Base-by-base conservation (phyloP, 2,329 filamentous ascomycete genomes). In the Colletotrichum coccodes region DNA sequence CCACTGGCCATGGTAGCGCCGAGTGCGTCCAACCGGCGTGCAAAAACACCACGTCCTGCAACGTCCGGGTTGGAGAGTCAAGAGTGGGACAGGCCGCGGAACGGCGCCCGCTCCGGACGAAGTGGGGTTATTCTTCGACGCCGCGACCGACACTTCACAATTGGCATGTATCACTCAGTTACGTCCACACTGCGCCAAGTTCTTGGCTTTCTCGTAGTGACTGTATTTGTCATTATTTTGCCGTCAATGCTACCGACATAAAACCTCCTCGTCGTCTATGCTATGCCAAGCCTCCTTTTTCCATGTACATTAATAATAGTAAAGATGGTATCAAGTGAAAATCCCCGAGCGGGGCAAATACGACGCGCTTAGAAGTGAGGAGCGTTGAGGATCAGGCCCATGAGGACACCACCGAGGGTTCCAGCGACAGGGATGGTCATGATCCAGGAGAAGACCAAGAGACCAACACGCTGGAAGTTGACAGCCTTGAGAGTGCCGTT, bases 401-500 rank as follows among this genome's bases (percentile, higher is more conserved):
- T 83, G 36, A 81, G 73, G 42, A 75, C 75, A 44, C 81, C 81
- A 63, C 80, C 81, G 32, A 83, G 79, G 16, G 79, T 75, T 42
- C 81, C 81, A 23, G 81, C 81, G 61, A 83, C 76, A 52, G 81
- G 81, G 54, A 83, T 80, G 32, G 81, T 83, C 78, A 81, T 79
- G 74, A 92, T 85, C 90, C 92, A 94, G 0, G 88, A 89, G 63
- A 92, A 80, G 58, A 92, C 73, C 68, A 94, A 78, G 8, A 93
- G 87, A 47, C 85, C 87, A 11, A 94, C 90, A 77, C 91, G 89
- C 80, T 93, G 88, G 82, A 86, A 94, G 86, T 94, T 94, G 74
- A 94, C 89, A 1, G 92, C 91, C 81, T 89, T 91, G 67, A 89
- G 71, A 32, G 86, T 90, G 38, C 91, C 91, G 77, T 94, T 94